phyloP scores from a whole-genome alignment of 2,329 filamentous ascomycete species.

The Pestalotiopsis sp. region DNA sequence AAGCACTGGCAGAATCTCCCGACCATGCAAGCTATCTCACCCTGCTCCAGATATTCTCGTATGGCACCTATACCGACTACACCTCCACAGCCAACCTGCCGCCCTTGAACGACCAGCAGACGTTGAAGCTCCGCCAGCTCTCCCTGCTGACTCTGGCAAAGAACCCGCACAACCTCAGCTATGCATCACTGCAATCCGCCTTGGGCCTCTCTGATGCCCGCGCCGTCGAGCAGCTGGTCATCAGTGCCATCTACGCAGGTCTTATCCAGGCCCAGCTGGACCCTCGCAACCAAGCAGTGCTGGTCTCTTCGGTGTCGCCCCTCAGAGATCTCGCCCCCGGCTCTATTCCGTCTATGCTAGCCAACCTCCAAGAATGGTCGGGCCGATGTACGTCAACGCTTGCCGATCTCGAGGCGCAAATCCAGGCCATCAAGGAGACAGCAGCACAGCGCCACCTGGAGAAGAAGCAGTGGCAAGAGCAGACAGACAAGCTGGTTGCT shows the following conservation, averaged over 20 bases:
- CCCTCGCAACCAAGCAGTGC: conserved; percentile 72
- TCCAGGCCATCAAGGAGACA: conserved; percentile 63
- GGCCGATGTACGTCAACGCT: conserved; percentile 77
- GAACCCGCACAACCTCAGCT: conserved; percentile 70
- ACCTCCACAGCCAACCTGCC: conserved; percentile 61
- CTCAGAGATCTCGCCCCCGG: conserved; percentile 83
- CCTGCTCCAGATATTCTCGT: conserved; percentile 86
- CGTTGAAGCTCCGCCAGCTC: conserved; percentile 86
- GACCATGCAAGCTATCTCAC: conserved; percentile 68
- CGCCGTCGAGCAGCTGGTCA: conserved; percentile 84
- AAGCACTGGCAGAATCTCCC: conserved; percentile 63
- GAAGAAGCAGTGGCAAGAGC: conserved; percentile 48
- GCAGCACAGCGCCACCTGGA: conserved; percentile 58
- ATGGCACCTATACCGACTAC: conserved; percentile 87
- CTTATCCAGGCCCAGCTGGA: conserved; percentile 84
- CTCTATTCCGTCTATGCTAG: conserved; percentile 69
- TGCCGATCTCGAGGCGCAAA: conserved; percentile 74
- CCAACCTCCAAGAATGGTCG: conserved; percentile 74
- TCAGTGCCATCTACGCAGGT: conserved; percentile 83
- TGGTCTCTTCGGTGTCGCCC: conserved; percentile 79
- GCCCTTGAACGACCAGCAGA: conserved; percentile 70
- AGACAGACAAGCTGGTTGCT: conserved; percentile 52
- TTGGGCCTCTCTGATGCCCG: conserved; percentile 69
- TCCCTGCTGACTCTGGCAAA: conserved; percentile 82
- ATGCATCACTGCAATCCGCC: conserved; percentile 66